These are phyloP conservation scores for Isoetes taiwanensis DNA, from an alignment of 75 land plant genomes.

Conservation along the genomic window DNA sequence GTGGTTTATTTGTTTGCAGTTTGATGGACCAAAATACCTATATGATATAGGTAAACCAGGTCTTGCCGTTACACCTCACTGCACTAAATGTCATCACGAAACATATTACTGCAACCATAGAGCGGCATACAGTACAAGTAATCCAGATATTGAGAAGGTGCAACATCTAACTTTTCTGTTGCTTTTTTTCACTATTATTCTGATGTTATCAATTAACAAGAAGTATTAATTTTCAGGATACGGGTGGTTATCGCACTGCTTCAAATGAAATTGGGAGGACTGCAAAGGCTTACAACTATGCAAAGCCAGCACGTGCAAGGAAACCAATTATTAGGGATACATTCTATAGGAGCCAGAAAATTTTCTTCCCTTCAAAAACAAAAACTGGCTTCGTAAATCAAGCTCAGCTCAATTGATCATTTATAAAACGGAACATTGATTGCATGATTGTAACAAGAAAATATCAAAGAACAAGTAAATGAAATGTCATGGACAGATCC, in stretches of 20 bases:
- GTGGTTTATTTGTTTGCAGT: constrained; percentile 8
- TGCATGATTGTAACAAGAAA: too few species aligned
- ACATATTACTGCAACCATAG: constrained; percentile 27
- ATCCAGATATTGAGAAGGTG: constrained; percentile 20
- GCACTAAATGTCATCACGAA: constrained; percentile 27
- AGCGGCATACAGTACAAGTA: constrained; percentile 22
- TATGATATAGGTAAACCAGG: constrained; percentile 26
- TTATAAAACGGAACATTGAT: too few species aligned
- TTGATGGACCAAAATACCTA: constrained; percentile 30
- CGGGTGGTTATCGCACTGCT: constrained; percentile 14
- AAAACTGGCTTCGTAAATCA: constrained; percentile 17
- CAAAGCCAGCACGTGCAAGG: constrained; percentile 22
- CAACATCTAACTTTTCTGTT: not conserved
- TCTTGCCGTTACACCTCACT: constrained; percentile 17
- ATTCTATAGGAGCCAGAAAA: constrained; percentile 21
- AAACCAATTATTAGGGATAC: constrained; percentile 30
- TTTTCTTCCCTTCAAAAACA: constrained; percentile 24
- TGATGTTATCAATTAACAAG: not conserved
- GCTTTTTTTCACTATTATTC: not conserved
- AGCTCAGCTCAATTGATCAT: too few species aligned
- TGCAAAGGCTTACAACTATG: constrained; percentile 18
- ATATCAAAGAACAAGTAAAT: too few species aligned
- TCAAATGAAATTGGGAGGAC: constrained; percentile 20
- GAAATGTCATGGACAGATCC: too few species aligned
- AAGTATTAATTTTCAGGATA: constrained; percentile 9